Evolutionary conservation across 2,329 filamentous ascomycete species (phyloP), one percentile per base, ranked within the genome.

Genomic region (Monilinia fructicola): DNA sequence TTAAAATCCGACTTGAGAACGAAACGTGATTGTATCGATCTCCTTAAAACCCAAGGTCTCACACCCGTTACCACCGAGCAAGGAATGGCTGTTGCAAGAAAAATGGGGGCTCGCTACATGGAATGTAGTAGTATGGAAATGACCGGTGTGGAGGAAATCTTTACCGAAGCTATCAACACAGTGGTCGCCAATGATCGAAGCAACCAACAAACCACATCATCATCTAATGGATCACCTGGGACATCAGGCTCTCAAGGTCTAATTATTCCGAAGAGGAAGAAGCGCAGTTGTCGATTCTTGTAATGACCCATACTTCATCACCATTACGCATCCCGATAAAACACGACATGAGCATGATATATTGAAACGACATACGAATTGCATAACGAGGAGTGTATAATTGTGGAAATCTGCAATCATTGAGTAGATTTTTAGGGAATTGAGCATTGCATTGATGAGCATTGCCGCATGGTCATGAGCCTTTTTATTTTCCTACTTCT

Each of bases 71-170:
- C 93, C 1, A 87, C 88, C 61, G 91, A 96, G 74, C 94, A 99
- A 79, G 95, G 94, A 70, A 86, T 90, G 76, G 85, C 87, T 11
- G 93, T 99, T 35, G 93, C 95, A 66, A 86, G 89, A 76, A 95
- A 94, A 81, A 99, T 99, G 95, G 88, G 89, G 70, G 95, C 95
- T 16, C 85, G 89, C 76, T 99, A 99, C 81, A 94, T 97, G 86
- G 95, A 99, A 81, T 99, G 95, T 84, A 97, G 93, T 77, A 96
- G 92, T 79, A 98, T 98, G 81, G 95, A 97, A 80, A 95, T 96
- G 90, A 87, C 85, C 64, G 95, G 95, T 66, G 94, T 99, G 55
- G 92, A 98, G 78, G 94, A 98, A 75, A 95, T 98, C 76, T 99
- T 99, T 79, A 90, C 96, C 78, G 84, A 87, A 69, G 95, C 95